Evolutionary conservation across 2,329 filamentous ascomycete species (phyloP).

Genomic region (Apiospora malaysiana): DNA sequence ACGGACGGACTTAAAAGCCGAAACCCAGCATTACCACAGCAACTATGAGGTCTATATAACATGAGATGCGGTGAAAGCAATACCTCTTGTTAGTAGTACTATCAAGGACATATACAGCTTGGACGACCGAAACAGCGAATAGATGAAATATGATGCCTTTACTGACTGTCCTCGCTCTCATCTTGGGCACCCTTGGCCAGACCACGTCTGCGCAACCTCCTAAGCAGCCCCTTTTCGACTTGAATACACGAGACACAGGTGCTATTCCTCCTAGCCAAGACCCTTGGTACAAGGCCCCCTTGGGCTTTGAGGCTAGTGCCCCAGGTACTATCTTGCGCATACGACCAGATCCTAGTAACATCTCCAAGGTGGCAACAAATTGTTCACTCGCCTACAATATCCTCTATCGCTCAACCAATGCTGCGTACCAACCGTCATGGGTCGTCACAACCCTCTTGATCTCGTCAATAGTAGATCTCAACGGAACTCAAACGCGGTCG

Average conservation of each 20-base stretch:
- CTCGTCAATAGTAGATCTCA: constrained; percentile 25
- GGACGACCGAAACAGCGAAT: no score
- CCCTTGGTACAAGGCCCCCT: constrained; percentile 31
- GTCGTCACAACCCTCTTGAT: constrained; percentile 43
- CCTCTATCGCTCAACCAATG: constrained; percentile 42
- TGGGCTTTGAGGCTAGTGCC: constrained; percentile 26
- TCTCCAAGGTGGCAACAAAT: constrained; percentile 30
- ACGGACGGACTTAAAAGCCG: no score
- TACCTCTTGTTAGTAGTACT: no score
- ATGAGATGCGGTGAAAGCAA: no score
- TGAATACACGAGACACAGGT: neutral
- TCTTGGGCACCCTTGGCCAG: no score
- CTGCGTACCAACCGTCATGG: constrained; percentile 37
- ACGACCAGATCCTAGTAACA: constrained; percentile 34
- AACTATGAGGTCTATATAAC: no score
- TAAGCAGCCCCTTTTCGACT: neutral
- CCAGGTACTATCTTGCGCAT: constrained; percentile 43
- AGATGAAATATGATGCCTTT: no score
- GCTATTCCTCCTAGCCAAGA: constrained; percentile 28
- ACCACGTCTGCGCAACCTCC: no score
- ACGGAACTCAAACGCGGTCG: neutral
- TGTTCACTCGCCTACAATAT: constrained; percentile 37
- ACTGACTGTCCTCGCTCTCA: no score
- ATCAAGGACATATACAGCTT: no score
- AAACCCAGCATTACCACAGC: no score